Percentiles rank a stretch among this genome's conserved stretches.
Conservation (phyloP, 2,329 filamentous ascomycete genomes). For the Trichoderma gracile region DNA sequence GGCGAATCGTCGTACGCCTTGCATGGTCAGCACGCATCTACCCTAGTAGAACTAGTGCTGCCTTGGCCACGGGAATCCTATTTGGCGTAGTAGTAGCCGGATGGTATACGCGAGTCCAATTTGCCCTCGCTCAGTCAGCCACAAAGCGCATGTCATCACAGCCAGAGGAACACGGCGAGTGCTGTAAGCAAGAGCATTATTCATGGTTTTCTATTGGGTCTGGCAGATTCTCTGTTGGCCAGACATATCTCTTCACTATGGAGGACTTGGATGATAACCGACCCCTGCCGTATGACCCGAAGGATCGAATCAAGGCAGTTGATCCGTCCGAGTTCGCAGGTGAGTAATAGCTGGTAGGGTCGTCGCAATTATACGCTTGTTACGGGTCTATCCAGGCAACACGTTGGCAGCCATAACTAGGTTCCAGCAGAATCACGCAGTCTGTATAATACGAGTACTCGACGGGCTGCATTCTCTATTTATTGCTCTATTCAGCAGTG, state of each 20-base stretch:
- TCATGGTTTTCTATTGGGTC: neutral
- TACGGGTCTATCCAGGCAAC: no score
- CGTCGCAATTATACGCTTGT: no score
- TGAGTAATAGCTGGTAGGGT: neutral
- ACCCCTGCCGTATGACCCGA: conserved; percentile 7
- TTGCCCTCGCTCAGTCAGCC: neutral
- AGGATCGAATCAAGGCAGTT: neutral
- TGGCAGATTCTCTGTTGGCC: neutral
- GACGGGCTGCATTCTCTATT: no score
- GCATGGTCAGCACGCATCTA: neutral
- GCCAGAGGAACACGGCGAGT: neutral
- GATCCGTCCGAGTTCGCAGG: neutral
- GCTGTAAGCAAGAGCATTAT: neutral
- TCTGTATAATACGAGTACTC: no score
- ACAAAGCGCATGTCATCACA: neutral
- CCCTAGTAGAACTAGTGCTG: conserved; percentile 4
- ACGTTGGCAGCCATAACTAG: neutral
- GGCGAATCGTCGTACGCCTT: neutral
- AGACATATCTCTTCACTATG: neutral
- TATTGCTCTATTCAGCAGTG: conserved; percentile 3
- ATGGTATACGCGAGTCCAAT: neutral
- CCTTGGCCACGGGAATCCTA: neutral
- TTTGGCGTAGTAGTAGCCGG: neutral
- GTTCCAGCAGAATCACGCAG: neutral
- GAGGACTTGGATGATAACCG: neutral